phyloP scores from a whole-genome alignment of 192 early-diverging fungal species.

The Backusella morwellensis region DNA sequence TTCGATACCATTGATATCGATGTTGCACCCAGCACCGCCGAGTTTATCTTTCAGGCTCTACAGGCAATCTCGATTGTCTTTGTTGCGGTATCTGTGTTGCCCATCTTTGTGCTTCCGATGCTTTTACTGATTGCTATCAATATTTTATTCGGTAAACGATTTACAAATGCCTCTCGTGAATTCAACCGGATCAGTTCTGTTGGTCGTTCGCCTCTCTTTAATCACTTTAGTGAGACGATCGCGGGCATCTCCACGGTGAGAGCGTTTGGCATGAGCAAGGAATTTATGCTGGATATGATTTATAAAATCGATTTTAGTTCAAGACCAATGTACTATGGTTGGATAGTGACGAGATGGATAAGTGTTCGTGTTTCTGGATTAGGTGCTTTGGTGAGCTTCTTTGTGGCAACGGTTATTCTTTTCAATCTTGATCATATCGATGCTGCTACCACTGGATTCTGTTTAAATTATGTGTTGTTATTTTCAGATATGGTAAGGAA shows the following conservation, averaged over 20 bases:
- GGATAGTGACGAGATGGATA: conserved; percentile 85
- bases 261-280: conserved; percentile 67
- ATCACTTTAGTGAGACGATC: conserved; percentile 72
- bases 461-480: conserved; percentile 74
- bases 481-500: conserved; percentile 39
- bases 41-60: conserved; percentile 45
- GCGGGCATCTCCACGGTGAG: conserved; percentile 76
- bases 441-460: conserved; percentile 83
- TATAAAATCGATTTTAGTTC: conserved; percentile 53
- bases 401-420: conserved; percentile 64
- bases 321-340: conserved; percentile 74
- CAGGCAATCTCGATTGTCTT: conserved; percentile 49
- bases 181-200: conserved; percentile 82
- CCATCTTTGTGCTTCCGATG: conserved; percentile 55
- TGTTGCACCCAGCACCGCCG: conserved; percentile 47
- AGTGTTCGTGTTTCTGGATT: conserved; percentile 71
- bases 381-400: conserved; percentile 68
- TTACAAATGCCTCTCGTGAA: conserved; percentile 69
- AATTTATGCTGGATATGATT: conserved; percentile 59
- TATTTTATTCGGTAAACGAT: conserved; percentile 50
- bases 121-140: conserved; percentile 38
- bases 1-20: conserved; percentile 72
- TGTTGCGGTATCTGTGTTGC: conserved; percentile 58
- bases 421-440: conserved; percentile 50
- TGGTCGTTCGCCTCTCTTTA: conserved; percentile 69